Base-by-base conservation (phyloP, 441 rosid genomes). In the Gossypium trilobum region DNA sequence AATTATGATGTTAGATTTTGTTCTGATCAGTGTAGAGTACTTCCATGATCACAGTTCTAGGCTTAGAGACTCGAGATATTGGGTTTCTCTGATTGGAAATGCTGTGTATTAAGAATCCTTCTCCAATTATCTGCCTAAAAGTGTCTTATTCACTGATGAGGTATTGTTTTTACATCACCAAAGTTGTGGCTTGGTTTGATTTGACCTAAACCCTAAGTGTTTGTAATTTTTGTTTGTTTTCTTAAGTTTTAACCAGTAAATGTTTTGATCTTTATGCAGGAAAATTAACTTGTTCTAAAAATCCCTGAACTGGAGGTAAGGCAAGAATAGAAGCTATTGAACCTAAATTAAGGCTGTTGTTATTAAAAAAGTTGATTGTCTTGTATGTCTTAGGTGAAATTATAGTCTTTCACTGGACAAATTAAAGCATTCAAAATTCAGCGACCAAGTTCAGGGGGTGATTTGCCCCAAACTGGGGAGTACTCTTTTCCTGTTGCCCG, bases 371-470 rank as follows among this genome's bases (percentile, higher is more conserved):
- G 25, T 4, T 22, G 48, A 14, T 16, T 8, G 11, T 16, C 25
- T 23, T 42, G 7, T 17, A 19, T 64, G 3, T 29, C 20, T 77
- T 68, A 52, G 68, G 54, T 71, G 75, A 73, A 39, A 68, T 63
- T 72, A 70, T 68, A 67, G 74, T 59, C 79, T 76, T 64, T 74
- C 68, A 66, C 68, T 58, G 67, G 71, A 77, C 74, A 69, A 73
- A 63, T 36, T 65, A 61, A 72, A 64, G 52, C 71, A 73, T 17
- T 74, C 81, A 82, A 85, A 73, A 85, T 86, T 85, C 90, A 85
- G 87, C 82, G 85, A 74, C 84, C 88, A 72, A 84, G 85, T 88
- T 86, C 87, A 68, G 81, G 86, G 87, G 87, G 80, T 74, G 85
- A 85, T 75, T 87, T 87, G 84, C 89, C 92, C 90, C 85, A 48